phyloP scores from a whole-genome alignment of 495 filamentous ascomycete species.

The Podospora didyma region DNA sequence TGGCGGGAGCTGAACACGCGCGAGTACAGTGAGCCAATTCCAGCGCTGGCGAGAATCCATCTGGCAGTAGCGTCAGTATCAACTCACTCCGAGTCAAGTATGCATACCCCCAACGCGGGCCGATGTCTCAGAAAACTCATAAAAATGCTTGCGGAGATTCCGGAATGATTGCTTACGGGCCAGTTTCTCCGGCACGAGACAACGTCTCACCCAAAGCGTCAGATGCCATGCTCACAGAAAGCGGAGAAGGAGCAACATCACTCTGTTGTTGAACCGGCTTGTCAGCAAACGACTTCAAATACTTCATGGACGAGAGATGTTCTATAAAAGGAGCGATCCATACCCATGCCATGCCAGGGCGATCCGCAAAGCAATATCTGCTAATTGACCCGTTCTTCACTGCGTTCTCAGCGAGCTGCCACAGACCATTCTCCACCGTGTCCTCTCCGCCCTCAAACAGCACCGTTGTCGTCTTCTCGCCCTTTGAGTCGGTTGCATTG shows the following conservation, averaged over 20 bases:
- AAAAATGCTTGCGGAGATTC: not conserved
- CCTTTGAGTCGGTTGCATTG: constrained; percentile 48
- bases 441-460: constrained; percentile 77
- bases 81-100: not conserved
- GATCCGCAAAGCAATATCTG: constrained; percentile 94
- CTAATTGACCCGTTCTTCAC: constrained; percentile 69
- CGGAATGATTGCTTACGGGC: constrained; percentile 45
- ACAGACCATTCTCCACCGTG: constrained; percentile 71
- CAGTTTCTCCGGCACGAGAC: constrained; percentile 71
- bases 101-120: no score
- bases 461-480: constrained; percentile 61
- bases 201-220: constrained; percentile 84
- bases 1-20: constrained; percentile 86
- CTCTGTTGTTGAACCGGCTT: constrained; percentile 32
- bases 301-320: no score
- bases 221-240: constrained; percentile 84
- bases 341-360: constrained; percentile 82
- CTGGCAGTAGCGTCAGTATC: not conserved
- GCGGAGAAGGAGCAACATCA: constrained; percentile 89
- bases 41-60: constrained; percentile 64
- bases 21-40: constrained; percentile 78
- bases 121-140: not conserved
- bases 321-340: constrained; percentile 9
- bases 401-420: constrained; percentile 64
- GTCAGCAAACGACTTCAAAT: constrained; percentile 7